A percentile compares a stretch with the other conserved stretches of the same genome.
These are phyloP conservation scores for Zasmidium cellare DNA, from an alignment of 2,329 filamentous ascomycete species.

Conservation along the genomic window DNA sequence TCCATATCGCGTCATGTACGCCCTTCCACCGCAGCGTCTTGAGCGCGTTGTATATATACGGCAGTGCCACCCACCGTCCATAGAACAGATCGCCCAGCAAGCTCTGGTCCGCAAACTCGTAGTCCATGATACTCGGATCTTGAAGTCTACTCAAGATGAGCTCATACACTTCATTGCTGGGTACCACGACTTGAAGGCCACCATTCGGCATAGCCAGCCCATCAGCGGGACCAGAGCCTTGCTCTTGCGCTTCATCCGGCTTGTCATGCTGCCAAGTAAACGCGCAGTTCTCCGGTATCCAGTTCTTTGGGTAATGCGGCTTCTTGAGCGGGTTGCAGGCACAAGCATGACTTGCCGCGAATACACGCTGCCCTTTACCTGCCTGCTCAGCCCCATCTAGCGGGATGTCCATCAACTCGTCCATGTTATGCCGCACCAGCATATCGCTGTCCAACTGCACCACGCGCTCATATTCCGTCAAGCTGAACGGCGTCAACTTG, in stretches of 20 bases:
- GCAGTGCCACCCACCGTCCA: constrained; percentile 59
- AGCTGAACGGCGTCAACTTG: constrained; percentile 77
- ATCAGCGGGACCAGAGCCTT: constrained; percentile 50
- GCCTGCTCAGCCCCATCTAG: constrained; percentile 60
- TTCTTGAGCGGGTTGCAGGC: constrained; percentile 81
- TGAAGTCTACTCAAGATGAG: constrained; percentile 51
- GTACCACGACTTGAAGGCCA: constrained; percentile 62
- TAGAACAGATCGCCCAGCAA: constrained; percentile 59
- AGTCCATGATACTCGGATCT: constrained; percentile 47
- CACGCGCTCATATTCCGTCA: constrained; percentile 74
- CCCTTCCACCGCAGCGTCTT: constrained; percentile 59
- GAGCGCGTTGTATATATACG: constrained; percentile 63
- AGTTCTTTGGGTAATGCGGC: constrained; percentile 74
- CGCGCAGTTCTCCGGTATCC: constrained; percentile 63
- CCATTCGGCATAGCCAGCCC: constrained; percentile 62
- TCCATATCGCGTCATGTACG: constrained; percentile 61
- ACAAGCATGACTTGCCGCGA: constrained; percentile 82
- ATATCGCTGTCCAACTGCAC: constrained; percentile 89
- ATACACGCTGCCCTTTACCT: constrained; percentile 64
- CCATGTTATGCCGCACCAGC: constrained; percentile 81
- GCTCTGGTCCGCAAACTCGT: constrained; percentile 63
- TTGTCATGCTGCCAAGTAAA: constrained; percentile 58
- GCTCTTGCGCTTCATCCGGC: constrained; percentile 52
- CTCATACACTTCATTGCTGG: constrained; percentile 54
- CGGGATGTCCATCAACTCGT: constrained; percentile 82